Evolutionary conservation across 2,329 filamentous ascomycete genomes (phyloP).

Genomic region (Tolypocladium ophioglossoides): DNA sequence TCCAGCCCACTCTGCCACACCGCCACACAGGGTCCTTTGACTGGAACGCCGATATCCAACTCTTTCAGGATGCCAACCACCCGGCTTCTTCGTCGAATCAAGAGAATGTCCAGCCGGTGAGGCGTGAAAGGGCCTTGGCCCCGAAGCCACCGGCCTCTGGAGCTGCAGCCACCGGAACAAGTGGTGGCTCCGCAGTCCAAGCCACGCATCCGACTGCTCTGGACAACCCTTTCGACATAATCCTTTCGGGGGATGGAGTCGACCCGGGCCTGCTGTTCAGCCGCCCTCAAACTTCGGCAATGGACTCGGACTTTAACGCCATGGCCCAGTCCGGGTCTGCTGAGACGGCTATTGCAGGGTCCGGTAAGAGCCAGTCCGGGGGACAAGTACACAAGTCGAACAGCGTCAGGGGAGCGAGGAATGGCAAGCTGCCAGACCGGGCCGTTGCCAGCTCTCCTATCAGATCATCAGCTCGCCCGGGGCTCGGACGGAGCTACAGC

Average conservation of each 20-base stretch:
- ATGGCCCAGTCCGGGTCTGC: constrained; percentile 17
- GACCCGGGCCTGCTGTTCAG: constrained; percentile 50
- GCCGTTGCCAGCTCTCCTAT: constrained; percentile 37
- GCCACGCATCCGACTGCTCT: constrained; percentile 31
- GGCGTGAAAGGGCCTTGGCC: constrained; percentile 36
- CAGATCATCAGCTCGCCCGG: constrained; percentile 36
- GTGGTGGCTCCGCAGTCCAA: constrained; percentile 22
- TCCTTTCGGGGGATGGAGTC: constrained; percentile 37
- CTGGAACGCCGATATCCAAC: constrained; percentile 44
- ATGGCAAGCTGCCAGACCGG: constrained; percentile 31
- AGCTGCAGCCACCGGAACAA: constrained; percentile 8
- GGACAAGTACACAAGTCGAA: constrained; percentile 29
- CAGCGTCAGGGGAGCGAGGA: constrained; percentile 32
- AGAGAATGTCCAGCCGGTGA: constrained; percentile 24
- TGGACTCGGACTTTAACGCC: constrained; percentile 27
- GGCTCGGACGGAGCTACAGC: constrained; percentile 43
- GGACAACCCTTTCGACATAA: constrained; percentile 41
- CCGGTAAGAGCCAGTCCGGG: constrained; percentile 13
- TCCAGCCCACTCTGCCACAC: constrained; percentile 26
- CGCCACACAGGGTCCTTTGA: constrained; percentile 42
- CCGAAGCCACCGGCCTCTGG: constrained; percentile 34
- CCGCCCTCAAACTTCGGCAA: constrained; percentile 35
- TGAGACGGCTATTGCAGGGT: constrained; percentile 14
- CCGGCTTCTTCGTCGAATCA: constrained; percentile 21
- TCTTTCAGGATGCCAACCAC: constrained; percentile 38